Evolutionary conservation across 768 basidiomycete species (phyloP).

Genomic region (Gloeopeniophorella convolvens): DNA sequence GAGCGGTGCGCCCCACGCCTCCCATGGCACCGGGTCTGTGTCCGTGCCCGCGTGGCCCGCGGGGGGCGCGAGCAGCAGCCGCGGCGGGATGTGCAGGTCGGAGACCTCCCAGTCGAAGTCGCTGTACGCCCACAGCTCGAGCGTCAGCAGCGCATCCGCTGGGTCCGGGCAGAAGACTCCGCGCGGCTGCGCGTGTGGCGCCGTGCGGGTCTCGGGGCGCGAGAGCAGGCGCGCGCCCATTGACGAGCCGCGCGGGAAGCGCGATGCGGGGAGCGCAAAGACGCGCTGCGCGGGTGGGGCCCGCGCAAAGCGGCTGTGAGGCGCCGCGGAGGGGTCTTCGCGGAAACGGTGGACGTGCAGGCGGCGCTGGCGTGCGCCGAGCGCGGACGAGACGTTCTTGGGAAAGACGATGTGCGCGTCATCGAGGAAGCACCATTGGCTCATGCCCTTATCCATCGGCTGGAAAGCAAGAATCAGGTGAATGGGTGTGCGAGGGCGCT

Average conservation of each 20-base stretch:
- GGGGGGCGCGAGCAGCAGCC: neutral
- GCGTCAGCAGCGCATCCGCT: neutral
- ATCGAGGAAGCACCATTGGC: slow-evolving; percentile 6
- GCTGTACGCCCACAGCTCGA: slow-evolving; percentile 1
- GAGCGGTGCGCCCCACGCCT: neutral
- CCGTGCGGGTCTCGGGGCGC: neutral
- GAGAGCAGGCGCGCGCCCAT: slow-evolving; percentile 2
- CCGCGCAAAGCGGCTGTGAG: neutral
- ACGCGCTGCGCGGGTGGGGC: no score
- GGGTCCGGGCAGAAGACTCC: neutral
- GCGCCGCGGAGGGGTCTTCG: neutral
- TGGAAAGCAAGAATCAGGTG: no score
- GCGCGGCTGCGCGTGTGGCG: neutral
- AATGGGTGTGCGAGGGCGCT: no score
- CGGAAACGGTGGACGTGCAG: neutral
- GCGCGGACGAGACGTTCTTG: neutral
- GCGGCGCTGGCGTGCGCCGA: neutral
- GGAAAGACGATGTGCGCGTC: slow-evolving; percentile 2
- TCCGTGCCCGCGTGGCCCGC: neutral
- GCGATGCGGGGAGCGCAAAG: neutral
- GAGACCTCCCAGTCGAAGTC: neutral
- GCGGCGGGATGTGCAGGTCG: neutral
- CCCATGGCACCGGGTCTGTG: neutral
- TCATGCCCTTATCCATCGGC: neutral
- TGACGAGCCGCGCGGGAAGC: neutral